Evolutionary conservation across 75 land plant genomes (phyloP), one percentile per base, ranked within the genome.

Genomic region (Larix kaempferi): DNA sequence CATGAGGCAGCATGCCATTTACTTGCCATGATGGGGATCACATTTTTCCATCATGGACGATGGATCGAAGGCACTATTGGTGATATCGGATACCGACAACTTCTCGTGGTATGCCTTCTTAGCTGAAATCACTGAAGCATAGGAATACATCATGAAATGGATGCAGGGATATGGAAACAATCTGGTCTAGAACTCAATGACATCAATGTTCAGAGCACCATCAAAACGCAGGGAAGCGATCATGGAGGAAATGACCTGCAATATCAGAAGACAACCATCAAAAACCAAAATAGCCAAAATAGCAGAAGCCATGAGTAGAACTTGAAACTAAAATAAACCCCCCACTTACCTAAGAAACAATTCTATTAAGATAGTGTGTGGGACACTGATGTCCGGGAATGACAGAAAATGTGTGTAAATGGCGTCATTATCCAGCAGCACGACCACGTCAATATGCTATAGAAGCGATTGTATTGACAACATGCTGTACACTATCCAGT

Each of bases 351-450:
- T 86, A 83, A 5, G 89, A 87, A 39, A 87, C 82, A 8, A 87
- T 84, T 33, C 91, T 67, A 81, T 89, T 89, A 63, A 89, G 86
- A 75, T 91, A 44, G 93, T 91, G 86, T n/a, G 93, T 91, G 3
- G 93, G 93, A 29, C 93, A 84, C 73, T 91, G 59, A 91, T 91
- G 81, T 91, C 93, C 8, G 86, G 4, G 93, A 91, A 23, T 91
- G 88, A 16, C 91, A 71, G 76, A 91, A 91, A n/a, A 91, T 89
- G 76, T 91, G 91, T n/a, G 56, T 91, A 91, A 76, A 91, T 91
- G 44, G n/a, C n/a, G n/a, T n/a, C n/a, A n/a, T n/a, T n/a, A n/a
- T n/a, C n/a, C n/a, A n/a, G n/a, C n/a, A n/a, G 77, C 8, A 88
- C 89, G 39, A 89, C 82, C 23, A 88, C 90, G 55, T 88, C 90